Evolutionary conservation across 805 yeast genomes (phyloP), one percentile per base, ranked within the genome.

Genomic region (Starmerella bombicola): DNA sequence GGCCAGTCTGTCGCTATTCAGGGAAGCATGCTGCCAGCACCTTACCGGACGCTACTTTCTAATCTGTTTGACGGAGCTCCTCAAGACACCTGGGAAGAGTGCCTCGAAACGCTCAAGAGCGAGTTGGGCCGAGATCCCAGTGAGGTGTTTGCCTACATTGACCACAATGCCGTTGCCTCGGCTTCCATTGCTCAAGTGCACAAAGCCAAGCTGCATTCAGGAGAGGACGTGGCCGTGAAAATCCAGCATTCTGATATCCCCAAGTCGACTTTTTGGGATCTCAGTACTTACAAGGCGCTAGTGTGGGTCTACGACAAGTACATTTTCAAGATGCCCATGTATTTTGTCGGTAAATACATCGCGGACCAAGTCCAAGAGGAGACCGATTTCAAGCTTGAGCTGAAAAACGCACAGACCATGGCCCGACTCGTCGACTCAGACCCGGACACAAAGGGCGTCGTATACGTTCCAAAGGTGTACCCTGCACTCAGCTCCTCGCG

Each of bases 151-250:
- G 68, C 67, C 2, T 45, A 47, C 6, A 62, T 80, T 29, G 78
- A 76, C 25, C 71, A 68, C 45, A 52, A 36, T 1, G 82, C 88
- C 1, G 62, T 78, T 15, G 91, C 88, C 2, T 74, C 82, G 55
- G 93, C 88, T 0, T 83, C 95, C 0, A 66, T 88, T 50, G 97
- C 97, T 0, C 98, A 88, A 56, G 98, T 88, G 7, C 96, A 88
- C 62, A 62, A 67, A 21, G 98, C 88, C 0, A 68, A 59, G 2
- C 55, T 85, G 40, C 69, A 64, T 42, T 69, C 68, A 1, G 83
- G 80, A 1, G 71, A 77, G 47, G 71, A 67, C 51, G 96, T 88
- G 5, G 97, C 97, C 1, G 91, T 88, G 15, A 88, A 88, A 55
- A 69, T 86, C 35, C 97, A 88, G 58, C 96, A 85, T 58, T 65